Evolutionary conservation across 2,329 filamentous ascomycete species (phyloP).

Genomic region (Chaetomiaceae sp.): DNA sequence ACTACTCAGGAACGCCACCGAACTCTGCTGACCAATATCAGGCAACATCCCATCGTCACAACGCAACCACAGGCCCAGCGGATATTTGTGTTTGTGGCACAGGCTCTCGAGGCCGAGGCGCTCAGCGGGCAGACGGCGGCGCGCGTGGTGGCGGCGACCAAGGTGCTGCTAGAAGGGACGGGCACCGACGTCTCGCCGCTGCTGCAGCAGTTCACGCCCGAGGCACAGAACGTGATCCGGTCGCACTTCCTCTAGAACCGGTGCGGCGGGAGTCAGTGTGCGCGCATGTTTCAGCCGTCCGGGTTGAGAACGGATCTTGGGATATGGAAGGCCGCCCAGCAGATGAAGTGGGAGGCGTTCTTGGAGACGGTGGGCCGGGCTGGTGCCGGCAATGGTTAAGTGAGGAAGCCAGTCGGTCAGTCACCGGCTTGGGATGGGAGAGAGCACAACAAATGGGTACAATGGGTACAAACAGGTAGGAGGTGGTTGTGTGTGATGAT

Average conservation of each 20-base stretch:
- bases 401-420: neutral
- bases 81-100: slow-evolving; percentile 78
- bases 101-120: slow-evolving; percentile 87
- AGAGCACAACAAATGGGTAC: no score
- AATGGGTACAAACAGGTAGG: no score
- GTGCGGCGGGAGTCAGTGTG: neutral
- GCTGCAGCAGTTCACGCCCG: slow-evolving; percentile 64
- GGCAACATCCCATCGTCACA: slow-evolving; percentile 79
- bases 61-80: slow-evolving; percentile 62
- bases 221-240: slow-evolving; percentile 76
- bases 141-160: slow-evolving; percentile 72
- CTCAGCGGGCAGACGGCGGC: slow-evolving; percentile 78
- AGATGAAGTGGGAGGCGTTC: neutral
- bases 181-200: slow-evolving; percentile 72
- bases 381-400: neutral
- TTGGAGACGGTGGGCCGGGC: slow-evolving; percentile 1
- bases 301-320: neutral
- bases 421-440: neutral
- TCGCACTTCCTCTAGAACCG: slow-evolving; percentile 64
- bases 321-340: slow-evolving; percentile 3
- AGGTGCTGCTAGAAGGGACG: slow-evolving; percentile 68
- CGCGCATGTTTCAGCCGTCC: neutral
- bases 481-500: neutral
- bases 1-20: neutral
- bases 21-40: slow-evolving; percentile 35